Evolutionary conservation across 2,329 filamentous ascomycete species (phyloP).

Genomic region (Penicillium carneum): DNA sequence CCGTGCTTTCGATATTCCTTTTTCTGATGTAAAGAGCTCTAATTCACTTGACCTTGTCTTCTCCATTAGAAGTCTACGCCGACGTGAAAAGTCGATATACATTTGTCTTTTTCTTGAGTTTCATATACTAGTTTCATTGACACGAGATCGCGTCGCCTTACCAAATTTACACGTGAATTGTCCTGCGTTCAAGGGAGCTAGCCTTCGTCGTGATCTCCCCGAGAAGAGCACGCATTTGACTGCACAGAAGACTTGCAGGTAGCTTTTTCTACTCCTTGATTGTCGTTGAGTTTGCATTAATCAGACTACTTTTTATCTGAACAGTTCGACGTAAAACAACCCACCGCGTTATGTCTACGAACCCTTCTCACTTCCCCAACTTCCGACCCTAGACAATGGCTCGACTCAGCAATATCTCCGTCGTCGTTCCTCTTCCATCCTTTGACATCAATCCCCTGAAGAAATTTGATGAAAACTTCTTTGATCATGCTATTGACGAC

Average conservation of each 20-base stretch:
- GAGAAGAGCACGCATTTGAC: not conserved
- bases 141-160: not conserved
- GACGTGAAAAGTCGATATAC: not conserved
- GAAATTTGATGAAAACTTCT: conserved; percentile 31
- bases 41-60: not conserved
- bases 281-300: not conserved
- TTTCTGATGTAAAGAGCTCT: not conserved
- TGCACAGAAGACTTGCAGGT: not conserved
- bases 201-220: not conserved
- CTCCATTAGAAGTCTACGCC: not conserved
- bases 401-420: conserved; percentile 19
- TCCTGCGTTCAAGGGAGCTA: not conserved
- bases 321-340: not conserved
- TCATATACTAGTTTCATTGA: not conserved
- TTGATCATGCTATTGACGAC: conserved; percentile 31
- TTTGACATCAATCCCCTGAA: conserved; percentile 32
- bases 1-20: conserved; percentile 2
- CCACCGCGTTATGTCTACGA: conserved; percentile 8
- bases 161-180: not conserved
- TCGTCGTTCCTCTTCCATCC: conserved; percentile 32
- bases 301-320: not conserved
- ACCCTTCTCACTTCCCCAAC: not conserved
- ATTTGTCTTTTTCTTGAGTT: not conserved
- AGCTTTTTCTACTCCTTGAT: not conserved
- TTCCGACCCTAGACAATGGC: not conserved